Base-by-base conservation (phyloP, 306 rosid species). In the Glycine tomentella region DNA sequence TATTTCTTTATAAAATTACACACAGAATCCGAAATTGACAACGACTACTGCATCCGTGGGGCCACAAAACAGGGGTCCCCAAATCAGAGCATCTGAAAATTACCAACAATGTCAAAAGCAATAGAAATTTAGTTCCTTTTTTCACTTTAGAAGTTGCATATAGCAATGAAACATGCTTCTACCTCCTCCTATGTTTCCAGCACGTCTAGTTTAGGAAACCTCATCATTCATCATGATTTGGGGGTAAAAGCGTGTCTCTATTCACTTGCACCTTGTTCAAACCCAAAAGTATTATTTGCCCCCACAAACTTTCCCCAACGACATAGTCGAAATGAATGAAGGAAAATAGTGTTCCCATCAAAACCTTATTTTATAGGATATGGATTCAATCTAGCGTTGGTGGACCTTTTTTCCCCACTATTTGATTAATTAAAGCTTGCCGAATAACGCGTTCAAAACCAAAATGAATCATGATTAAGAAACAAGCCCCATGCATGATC, bases 401-500 rank as follows among this genome's bases (percentile, higher is more conserved):
- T 33, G n/a, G 16, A 63, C 9, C 15, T 15, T 16, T 53, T n/a
- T 61, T 9, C 3, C n/a, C 3, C 49, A 36, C 4, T 34, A 62
- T 31, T 34, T 63, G 50, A 65, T 42, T 45, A 15, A 3, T 25
- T 25, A 25, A 25, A 66, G 11, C 52, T 68, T 2, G 40, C 9
- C 11, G 9, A n/a, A 69, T 69, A 46, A 16, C 13, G 6, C 16
- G 4, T 69, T 69, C 74, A 46, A 20, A 69, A 45, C 20, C 40
- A 2, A 69, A 69, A 45, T n/a, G 34, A 67, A 67, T 44, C 36
- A 45, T 45, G 17, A 1, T 46, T 45, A 46, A 69, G 57, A 46
- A 25, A 69, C 14, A 44, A 68, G 56, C 56, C 40, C 66, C 42
- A 33, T 62, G 68, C 74, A 69, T 46, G 38, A 68, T 68, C 53